Base-by-base conservation (phyloP, 2,329 filamentous ascomycete genomes). In the Diaporthe eres region DNA sequence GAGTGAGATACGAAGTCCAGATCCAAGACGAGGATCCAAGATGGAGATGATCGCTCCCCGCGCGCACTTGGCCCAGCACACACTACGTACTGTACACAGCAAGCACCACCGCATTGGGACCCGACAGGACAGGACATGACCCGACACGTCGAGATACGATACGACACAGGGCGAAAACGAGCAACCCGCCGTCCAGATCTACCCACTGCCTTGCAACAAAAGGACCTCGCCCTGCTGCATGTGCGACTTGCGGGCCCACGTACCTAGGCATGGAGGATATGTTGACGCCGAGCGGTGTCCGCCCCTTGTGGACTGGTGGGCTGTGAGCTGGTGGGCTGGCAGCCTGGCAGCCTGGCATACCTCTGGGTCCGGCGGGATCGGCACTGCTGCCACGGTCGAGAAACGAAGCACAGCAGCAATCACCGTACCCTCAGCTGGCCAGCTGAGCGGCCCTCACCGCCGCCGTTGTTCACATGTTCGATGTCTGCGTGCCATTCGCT, bases 371-470 rank as follows among this genome's bases (percentile, higher is more conserved):
- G 60, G 39, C 47, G 44, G 47, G 71, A 65, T 73, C 71, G 44
- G 31, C 71, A 73, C 47, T 34, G 42, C 34, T 39, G 58, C 71
- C 71, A 73, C 51, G 47, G 34, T 44, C 34, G 34, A 47, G 53
- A 34, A 72, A 63, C 57, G 10, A 42, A 53, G 25, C 70, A 72
- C 39, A n/a, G 53, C 71, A 28, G 58, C 17, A 25, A 25, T 71
- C 42, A 37, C 31, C 55, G 22, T 49, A 67, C 17, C 61, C 31
- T 68, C 22, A 53, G 65, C 65, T 53, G 65, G 42, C 61, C 31
- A 39, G 63, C 63, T 68, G 63, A 39, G 63, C 44, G n/a, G n/a
- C 31, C 65, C 49, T 68, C 65, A 68, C 65, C 65, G 65, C 65
- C 47, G 65, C 47, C 47, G 65, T 53, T 39, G 65, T 19, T 53